Base-by-base conservation (phyloP, 2,329 filamentous ascomycete genomes). In the Xylariales sp. region DNA sequence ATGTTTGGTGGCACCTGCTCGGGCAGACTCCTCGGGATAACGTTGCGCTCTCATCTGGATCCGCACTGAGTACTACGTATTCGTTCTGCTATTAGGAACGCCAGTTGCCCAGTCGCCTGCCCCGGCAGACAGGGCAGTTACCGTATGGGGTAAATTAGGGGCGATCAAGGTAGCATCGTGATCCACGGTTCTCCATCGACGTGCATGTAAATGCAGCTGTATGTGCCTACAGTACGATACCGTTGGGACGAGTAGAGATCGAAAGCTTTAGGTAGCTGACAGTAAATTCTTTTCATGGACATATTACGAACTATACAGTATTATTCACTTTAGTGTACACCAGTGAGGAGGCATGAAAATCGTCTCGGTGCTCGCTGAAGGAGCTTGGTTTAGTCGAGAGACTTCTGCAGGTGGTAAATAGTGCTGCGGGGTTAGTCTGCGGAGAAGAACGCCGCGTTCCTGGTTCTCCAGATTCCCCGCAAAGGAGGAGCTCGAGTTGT, bases 21-120 rank as follows among this genome's bases (percentile, higher is more conserved):
- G 23, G 23, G 23, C 23, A 23, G 23, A 23, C 3, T 63, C 36
- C 39, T 58, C 61, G 61, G 55, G 39, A 48, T 58, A 56, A 59
- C 54, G 23, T 12, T 58, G 49, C 16, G 23, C 12, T 14, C n/a
- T 59, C 48, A 34, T 28, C 41, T 30, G 55, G 64, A 61, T 60
- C 67, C 64, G 61, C 67, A 58, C 14, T 46, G 14, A 67, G 30
- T 61, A 52, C 59, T 12, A 67, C 67, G 54, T 66, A 59, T 58
- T 63, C 14, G 23, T 23, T 23, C 39, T 41, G 39, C 23, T 23
- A 23, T 23, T 41, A 12, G 14, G 39, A 45, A 56, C 53, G 23
- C 54, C 49, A 41, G 55, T 54, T 52, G 55, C 54, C 48, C 18
- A 41, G 41, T 54, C 41, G 54, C 43, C 53, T 41, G 18, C 32